Conservation (phyloP, 164 flowering plant genomes). For the Buxus sempervirens region DNA sequence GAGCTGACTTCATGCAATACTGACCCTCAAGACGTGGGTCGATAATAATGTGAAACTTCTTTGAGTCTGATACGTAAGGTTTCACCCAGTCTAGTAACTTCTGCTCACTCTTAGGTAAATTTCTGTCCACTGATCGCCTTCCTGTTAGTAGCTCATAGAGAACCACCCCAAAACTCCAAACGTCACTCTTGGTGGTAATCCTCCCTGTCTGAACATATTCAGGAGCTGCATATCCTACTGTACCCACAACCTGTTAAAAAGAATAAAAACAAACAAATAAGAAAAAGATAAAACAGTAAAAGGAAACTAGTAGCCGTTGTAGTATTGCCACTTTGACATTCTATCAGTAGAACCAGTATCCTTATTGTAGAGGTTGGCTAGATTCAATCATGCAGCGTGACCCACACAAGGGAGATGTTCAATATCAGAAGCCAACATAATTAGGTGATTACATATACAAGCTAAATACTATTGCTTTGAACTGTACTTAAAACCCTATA, state of each 20-base stretch:
- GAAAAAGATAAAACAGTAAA: background rate
- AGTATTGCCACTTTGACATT: too few relatives aligned
- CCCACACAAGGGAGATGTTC: too few relatives aligned
- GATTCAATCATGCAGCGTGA: too few relatives aligned
- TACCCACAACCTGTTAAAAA: slow-evolving; percentile 75
- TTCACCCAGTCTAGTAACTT: slow-evolving; percentile 90
- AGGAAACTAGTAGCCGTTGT: too few relatives aligned
- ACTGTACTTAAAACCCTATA: background rate
- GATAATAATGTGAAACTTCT: slow-evolving; percentile 67
- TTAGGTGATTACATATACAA: too few relatives aligned
- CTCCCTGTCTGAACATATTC: slow-evolving; percentile 89
- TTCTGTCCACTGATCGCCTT: slow-evolving; percentile 77
- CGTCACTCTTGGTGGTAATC: slow-evolving; percentile 86
- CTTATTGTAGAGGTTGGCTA: too few relatives aligned
- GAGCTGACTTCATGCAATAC: slow-evolving; percentile 62
- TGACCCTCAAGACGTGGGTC: slow-evolving; percentile 73
- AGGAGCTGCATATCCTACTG: slow-evolving; percentile 95
- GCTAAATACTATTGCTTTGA: background rate
- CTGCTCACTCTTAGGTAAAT: slow-evolving; percentile 80
- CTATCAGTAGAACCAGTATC: background rate
- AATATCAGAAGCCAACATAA: too few relatives aligned
- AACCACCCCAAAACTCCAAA: slow-evolving; percentile 97
- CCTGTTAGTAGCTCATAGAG: slow-evolving; percentile 92
- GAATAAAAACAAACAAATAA: background rate
- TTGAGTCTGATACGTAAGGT: slow-evolving; percentile 71